Conservation (phyloP, 2,329 filamentous ascomycete species). For the Xylaria sp. region DNA sequence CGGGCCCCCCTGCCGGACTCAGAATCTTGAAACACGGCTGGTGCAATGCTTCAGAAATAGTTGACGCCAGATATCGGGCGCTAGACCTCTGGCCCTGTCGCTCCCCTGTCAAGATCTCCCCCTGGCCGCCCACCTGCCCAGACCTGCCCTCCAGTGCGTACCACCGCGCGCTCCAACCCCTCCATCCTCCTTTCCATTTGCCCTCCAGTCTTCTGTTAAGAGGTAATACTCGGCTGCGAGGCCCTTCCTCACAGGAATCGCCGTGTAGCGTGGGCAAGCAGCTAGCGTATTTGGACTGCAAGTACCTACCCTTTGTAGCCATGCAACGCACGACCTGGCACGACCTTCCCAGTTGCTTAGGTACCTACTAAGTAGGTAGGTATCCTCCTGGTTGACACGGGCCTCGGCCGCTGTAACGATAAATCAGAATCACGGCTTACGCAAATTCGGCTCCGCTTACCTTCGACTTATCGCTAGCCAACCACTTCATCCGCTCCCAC, state of each 20-base stretch:
- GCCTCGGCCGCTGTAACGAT: conserved; percentile 15
- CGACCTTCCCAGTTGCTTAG: too few species aligned
- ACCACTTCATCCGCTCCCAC: conserved; percentile 19
- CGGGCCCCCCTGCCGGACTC: conserved; percentile 23
- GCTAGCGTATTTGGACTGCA: too few species aligned
- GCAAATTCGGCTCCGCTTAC: conserved; percentile 25
- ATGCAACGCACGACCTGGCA: conserved; percentile 16
- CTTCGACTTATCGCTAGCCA: conserved; percentile 25
- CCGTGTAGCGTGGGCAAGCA: too few species aligned
- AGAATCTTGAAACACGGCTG: conserved; percentile 55
- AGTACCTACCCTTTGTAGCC: neutral
- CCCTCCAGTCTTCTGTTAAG: too few species aligned
- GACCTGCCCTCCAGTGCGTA: too few species aligned
- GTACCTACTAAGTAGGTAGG: too few species aligned
- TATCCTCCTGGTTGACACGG: conserved; percentile 11
- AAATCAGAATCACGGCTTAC: conserved; percentile 31
- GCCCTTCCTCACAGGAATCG: too few species aligned
- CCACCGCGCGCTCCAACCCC: too few species aligned
- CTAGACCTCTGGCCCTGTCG: conserved; percentile 42
- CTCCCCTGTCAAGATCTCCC: conserved; percentile 30
- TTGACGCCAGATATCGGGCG: conserved; percentile 44
- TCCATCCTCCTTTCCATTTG: too few species aligned
- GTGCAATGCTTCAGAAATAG: conserved; percentile 55
- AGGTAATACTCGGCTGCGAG: too few species aligned
- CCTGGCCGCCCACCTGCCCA: too few species aligned